A percentile compares a stretch with the other conserved stretches of the same genome.
Evolutionary conservation across 306 rosid species (phyloP).

Genomic region (Cucumis hystrix): DNA sequence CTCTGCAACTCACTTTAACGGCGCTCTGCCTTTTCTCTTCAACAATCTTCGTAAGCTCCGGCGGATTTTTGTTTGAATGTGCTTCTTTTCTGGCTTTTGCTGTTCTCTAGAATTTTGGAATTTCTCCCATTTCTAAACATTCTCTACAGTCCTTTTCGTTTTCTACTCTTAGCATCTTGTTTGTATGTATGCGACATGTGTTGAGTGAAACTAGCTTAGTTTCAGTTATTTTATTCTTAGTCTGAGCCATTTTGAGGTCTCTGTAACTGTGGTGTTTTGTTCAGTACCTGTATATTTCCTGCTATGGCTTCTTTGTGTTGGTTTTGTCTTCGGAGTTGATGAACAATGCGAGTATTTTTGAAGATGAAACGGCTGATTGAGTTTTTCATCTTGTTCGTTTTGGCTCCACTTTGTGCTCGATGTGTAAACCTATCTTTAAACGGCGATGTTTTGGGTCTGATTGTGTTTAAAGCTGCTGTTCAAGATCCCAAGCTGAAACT

Average conservation of each 20-base stretch:
- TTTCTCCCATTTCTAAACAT: background rate
- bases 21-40: background rate
- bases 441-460: slow-evolving; percentile 76
- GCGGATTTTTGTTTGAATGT: background rate
- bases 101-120: background rate
- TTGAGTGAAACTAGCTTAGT: background rate
- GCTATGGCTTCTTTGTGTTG: background rate
- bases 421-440: slow-evolving; percentile 17
- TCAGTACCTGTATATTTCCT: background rate
- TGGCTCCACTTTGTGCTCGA: slow-evolving; percentile 2
- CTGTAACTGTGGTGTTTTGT: background rate
- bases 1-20: background rate
- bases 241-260: background rate
- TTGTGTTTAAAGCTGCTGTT: slow-evolving; percentile 75
- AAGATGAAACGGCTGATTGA: background rate
- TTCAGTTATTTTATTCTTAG: background rate
- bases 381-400: background rate
- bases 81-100: background rate
- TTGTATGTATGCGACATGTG: background rate
- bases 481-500: slow-evolving; percentile 58
- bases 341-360: background rate
- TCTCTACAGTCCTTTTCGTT: background rate
- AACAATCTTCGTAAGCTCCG: background rate
- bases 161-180: background rate
- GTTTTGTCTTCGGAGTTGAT: background rate